A percentile compares a stretch with the other conserved stretches of the same genome.
Conservation (phyloP, 257 asterid genomes). For the Ilex asprella region DNA sequence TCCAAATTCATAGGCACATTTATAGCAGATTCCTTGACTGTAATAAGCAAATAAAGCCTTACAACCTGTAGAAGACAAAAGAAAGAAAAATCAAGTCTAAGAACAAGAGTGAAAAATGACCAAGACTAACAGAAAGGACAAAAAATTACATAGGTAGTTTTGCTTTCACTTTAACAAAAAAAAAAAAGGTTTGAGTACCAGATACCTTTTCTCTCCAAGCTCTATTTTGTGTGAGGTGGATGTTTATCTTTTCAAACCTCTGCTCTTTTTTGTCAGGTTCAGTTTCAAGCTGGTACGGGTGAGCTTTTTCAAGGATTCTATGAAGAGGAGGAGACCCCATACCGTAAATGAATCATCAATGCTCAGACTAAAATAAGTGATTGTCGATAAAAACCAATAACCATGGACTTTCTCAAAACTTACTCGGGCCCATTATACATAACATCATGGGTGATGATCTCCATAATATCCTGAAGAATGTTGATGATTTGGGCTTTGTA, state of each 20-base stretch:
- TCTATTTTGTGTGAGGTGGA: constrained; percentile 38
- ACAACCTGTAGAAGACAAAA: constrained; percentile 50
- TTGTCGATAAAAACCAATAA: constrained; percentile 11
- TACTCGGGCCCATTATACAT: constrained; percentile 72
- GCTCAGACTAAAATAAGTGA: not conserved
- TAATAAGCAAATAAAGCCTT: constrained; percentile 90
- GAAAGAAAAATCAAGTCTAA: constrained; percentile 7
- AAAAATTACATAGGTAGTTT: too few relatives aligned
- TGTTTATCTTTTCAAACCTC: constrained; percentile 64
- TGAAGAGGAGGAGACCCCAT: constrained; percentile 14
- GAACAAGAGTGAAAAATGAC: not conserved
- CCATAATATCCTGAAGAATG: constrained; percentile 84
- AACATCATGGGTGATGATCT: constrained; percentile 84
- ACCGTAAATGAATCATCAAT: constrained; percentile 6
- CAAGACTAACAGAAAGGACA: too few relatives aligned
- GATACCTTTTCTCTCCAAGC: constrained; percentile 94
- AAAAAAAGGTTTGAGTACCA: constrained; percentile 4
- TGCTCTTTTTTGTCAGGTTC: constrained; percentile 53
- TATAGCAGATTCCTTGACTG: constrained; percentile 95
- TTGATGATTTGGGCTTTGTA: constrained; percentile 64
- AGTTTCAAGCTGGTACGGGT: constrained; percentile 11
- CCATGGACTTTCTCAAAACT: constrained; percentile 18
- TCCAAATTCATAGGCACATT: constrained; percentile 90
- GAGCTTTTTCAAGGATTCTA: constrained; percentile 52
- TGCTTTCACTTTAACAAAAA: constrained; percentile 8